Conservation (phyloP, 2,329 filamentous ascomycete species). For the Oidium heveae region DNA sequence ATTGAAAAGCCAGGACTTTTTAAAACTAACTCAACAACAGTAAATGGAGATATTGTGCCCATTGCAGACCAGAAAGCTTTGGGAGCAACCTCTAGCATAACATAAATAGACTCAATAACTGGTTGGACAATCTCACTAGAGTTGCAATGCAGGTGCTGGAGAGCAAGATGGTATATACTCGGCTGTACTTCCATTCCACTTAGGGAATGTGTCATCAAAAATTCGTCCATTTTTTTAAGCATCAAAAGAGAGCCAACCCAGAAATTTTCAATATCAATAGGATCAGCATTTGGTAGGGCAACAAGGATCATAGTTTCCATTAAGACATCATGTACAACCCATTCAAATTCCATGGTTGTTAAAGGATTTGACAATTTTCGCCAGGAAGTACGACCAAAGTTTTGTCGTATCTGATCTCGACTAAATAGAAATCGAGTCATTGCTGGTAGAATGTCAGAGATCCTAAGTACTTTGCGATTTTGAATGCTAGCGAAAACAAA, state of each 20-base stretch:
- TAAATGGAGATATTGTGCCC: conserved; percentile 52
- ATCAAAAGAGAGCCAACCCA: conserved; percentile 60
- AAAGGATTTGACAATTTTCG: conserved; percentile 37
- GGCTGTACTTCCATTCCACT: conserved; percentile 55
- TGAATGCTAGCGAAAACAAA: conserved; percentile 62
- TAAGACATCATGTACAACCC: conserved; percentile 56
- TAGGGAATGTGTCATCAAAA: conserved; percentile 53
- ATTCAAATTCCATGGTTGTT: conserved; percentile 56
- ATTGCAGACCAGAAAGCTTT: conserved; percentile 75
- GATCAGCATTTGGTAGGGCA: conserved; percentile 24
- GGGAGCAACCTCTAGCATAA: conserved; percentile 49
- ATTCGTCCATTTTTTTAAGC: conserved; percentile 43
- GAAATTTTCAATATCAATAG: conserved; percentile 36
- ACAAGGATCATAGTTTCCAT: conserved; percentile 38
- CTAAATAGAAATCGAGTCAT: conserved; percentile 72
- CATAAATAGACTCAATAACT: conserved; percentile 43
- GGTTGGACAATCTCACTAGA: conserved; percentile 35
- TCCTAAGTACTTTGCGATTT: conserved; percentile 50
- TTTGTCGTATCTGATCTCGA: conserved; percentile 31
- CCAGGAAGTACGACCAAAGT: conserved; percentile 45
- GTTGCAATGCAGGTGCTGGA: conserved; percentile 26
- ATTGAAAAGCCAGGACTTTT: conserved; percentile 38
- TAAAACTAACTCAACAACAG: conserved; percentile 66
- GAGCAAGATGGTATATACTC: conserved; percentile 39
- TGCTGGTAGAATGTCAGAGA: conserved; percentile 52